Evolutionary conservation across 805 yeast species (phyloP).

Genomic region (Pichia paraexigua): DNA sequence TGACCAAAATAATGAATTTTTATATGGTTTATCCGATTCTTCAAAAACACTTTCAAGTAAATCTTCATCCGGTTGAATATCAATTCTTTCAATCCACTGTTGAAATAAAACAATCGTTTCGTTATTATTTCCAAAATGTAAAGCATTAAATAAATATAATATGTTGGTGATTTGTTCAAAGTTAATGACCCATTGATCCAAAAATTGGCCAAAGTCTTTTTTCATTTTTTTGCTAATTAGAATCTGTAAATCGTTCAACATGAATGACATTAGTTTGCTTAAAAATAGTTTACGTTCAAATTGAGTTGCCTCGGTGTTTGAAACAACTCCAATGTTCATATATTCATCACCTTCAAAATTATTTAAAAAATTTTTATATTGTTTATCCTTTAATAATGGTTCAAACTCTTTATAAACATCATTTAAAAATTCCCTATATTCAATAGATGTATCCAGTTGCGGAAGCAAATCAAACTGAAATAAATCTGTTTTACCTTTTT

Average conservation of each 20-base stretch:
- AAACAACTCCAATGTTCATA: conserved; percentile 25
- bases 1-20: conserved; percentile 55
- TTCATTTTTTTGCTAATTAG: conserved; percentile 25
- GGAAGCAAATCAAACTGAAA: conserved; percentile 32
- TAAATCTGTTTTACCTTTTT: conserved; percentile 32
- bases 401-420: conserved; percentile 47
- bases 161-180: conserved; percentile 40
- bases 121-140: conserved; percentile 37
- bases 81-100: conserved; percentile 64
- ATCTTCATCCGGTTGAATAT: conserved; percentile 54
- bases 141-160: conserved; percentile 49
- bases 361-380: conserved; percentile 28
- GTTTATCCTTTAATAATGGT: conserved; percentile 36
- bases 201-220: conserved; percentile 13
- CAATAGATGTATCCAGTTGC: conserved; percentile 33
- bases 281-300: conserved; percentile 32
- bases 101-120: conserved; percentile 37
- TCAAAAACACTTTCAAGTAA: conserved; percentile 38
- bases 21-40: conserved; percentile 35
- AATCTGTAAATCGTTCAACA: conserved; percentile 24
- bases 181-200: conserved; percentile 19
- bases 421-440: conserved; percentile 41
- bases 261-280: conserved; percentile 17
- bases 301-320: conserved; percentile 28
- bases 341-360: conserved; percentile 16